phyloP scores from a whole-genome alignment of 2,329 filamentous ascomycete genomes.

The Aspergillus uvarum region DNA sequence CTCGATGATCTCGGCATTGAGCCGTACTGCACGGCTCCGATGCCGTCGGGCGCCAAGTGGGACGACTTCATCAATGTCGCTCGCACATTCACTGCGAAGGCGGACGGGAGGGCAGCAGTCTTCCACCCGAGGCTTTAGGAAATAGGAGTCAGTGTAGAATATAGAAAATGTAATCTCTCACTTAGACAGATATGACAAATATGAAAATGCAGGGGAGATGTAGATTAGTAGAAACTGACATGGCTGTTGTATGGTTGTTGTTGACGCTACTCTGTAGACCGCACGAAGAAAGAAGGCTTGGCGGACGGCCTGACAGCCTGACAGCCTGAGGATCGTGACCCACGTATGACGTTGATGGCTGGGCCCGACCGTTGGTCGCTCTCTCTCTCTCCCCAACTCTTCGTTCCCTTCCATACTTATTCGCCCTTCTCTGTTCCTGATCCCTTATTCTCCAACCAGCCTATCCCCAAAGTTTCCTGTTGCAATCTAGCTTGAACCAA shows the following conservation, averaged over 20 bases:
- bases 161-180: no score
- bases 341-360: neutral
- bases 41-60: slow-evolving; percentile 1
- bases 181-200: no score
- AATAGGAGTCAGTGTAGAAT: neutral
- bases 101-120: neutral
- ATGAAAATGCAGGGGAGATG: neutral
- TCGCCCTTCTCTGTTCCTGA: neutral
- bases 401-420: neutral
- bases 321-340: neutral
- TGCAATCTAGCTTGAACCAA: no score
- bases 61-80: neutral
- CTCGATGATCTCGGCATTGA: slow-evolving; percentile 3
- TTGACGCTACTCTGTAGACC: neutral
- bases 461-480: no score
- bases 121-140: neutral
- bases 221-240: neutral
- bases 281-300: neutral
- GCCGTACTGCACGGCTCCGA: slow-evolving; percentile 9
- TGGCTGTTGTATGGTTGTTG: neutral
- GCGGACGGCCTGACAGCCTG: neutral
- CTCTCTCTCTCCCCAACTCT: no score
- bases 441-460: neutral
- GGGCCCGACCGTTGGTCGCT: neutral
- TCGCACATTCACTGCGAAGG: neutral